phyloP scores from a whole-genome alignment of 2,329 filamentous ascomycete genomes.

The Chaetomiaceae sp. region DNA sequence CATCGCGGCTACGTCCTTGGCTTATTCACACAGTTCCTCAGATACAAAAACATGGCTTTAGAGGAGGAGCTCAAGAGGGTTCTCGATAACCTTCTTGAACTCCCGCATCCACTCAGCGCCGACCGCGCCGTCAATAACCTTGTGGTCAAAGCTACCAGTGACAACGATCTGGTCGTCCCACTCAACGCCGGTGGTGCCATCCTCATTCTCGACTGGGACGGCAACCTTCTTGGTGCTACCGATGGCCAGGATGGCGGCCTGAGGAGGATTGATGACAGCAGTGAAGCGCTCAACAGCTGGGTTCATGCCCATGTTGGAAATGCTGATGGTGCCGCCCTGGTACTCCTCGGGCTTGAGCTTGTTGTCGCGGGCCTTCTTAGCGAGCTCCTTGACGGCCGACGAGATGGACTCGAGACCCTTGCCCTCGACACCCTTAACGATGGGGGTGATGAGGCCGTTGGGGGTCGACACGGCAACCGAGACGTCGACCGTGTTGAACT shows the following conservation, averaged over 20 bases:
- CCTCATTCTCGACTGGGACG: slow-evolving; percentile 77
- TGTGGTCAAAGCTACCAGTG: slow-evolving; percentile 97
- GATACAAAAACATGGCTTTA: slow-evolving; percentile 45
- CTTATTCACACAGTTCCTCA: background rate
- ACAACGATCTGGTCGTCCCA: slow-evolving; percentile 98
- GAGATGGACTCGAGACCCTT: slow-evolving; percentile 89
- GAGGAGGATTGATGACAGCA: slow-evolving; percentile 97
- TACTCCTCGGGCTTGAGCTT: slow-evolving; percentile 99
- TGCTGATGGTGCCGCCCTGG: slow-evolving; percentile 97
- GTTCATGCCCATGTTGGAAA: slow-evolving; percentile 99
- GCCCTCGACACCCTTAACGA: slow-evolving; percentile 82
- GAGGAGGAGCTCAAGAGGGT: slow-evolving; percentile 89
- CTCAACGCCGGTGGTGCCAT: slow-evolving; percentile 68
- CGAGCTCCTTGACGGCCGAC: slow-evolving; percentile 86
- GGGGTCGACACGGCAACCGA: slow-evolving; percentile 94
- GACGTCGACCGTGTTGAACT: slow-evolving; percentile 90
- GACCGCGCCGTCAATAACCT: slow-evolving; percentile 93
- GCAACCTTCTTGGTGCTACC: slow-evolving; percentile 96
- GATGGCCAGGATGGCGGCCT: slow-evolving; percentile 90
- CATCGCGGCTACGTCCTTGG: background rate
- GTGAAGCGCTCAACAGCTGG: slow-evolving; percentile 92
- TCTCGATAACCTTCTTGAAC: slow-evolving; percentile 96
- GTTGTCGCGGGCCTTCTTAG: slow-evolving; percentile 90
- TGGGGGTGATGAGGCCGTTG: slow-evolving; percentile 91
- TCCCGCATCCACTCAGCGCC: slow-evolving; percentile 96